Percentiles rank a stretch among this genome's conserved stretches.
Conservation (phyloP, 257 asterid species). For the Paraleonurus japonicus region DNA sequence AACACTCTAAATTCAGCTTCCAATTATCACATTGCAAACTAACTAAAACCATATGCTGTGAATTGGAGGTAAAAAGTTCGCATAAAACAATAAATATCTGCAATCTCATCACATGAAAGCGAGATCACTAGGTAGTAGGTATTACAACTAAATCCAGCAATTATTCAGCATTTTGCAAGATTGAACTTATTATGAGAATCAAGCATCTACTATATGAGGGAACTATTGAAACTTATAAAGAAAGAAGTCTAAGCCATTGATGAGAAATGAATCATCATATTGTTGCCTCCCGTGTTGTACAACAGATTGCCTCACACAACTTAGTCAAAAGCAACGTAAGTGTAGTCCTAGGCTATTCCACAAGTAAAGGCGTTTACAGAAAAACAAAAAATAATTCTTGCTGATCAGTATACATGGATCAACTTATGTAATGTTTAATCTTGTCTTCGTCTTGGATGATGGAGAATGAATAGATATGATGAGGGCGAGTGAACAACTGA, state of each 20-base stretch:
- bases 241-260: slow-evolving; percentile 29
- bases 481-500: slow-evolving; percentile 58
- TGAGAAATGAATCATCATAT: slow-evolving; percentile 25
- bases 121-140: neutral
- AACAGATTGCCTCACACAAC: slow-evolving; percentile 23
- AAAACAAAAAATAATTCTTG: slow-evolving; percentile 23
- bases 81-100: slow-evolving; percentile 21
- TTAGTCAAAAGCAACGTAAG: slow-evolving; percentile 26
- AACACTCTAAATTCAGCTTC: neutral
- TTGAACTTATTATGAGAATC: slow-evolving; percentile 20
- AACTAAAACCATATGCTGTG: slow-evolving; percentile 13
- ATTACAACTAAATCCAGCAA: slow-evolving; percentile 9
- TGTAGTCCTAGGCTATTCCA: slow-evolving; percentile 28
- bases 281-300: slow-evolving; percentile 27
- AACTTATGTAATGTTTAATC: slow-evolving; percentile 43
- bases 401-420: slow-evolving; percentile 39
- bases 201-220: slow-evolving; percentile 26
- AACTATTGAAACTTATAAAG: slow-evolving; percentile 15
- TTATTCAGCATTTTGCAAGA: slow-evolving; percentile 16
- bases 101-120: slow-evolving; percentile 16
- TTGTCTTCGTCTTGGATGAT: slow-evolving; percentile 65
- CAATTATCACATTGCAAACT: slow-evolving; percentile 9
- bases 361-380: slow-evolving; percentile 32
- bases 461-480: slow-evolving; percentile 56
- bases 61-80: neutral